These are phyloP conservation scores for Suillus ampliporus DNA, from an alignment of 768 basidiomycete genomes.

Conservation along the genomic window DNA sequence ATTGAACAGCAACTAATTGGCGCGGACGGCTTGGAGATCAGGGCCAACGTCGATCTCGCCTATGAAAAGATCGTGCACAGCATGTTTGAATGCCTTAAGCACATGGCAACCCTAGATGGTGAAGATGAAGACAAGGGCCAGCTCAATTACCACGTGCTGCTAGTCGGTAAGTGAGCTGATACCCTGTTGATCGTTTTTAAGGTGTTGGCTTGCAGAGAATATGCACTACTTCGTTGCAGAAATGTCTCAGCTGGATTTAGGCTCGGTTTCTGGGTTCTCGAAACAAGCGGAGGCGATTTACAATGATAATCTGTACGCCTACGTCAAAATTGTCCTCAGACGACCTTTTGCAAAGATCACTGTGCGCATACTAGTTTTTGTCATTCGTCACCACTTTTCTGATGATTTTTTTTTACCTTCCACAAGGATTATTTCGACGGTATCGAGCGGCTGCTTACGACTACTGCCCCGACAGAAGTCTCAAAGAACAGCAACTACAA, in stretches of 20 bases:
- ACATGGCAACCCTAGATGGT: constrained; percentile 95
- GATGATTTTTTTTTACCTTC: neutral
- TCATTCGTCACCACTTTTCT: neutral
- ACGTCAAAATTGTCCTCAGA: constrained; percentile 86
- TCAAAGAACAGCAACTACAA: constrained; percentile 76
- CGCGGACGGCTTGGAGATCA: constrained; percentile 77
- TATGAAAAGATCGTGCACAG: constrained; percentile 89
- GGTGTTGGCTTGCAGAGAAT: constrained; percentile 66
- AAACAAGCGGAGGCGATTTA: constrained; percentile 83
- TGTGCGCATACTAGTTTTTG: constrained; percentile 50
- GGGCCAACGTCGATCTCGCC: constrained; percentile 74
- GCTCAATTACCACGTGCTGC: constrained; percentile 93
- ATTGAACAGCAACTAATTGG: constrained; percentile 86
- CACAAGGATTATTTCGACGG: constrained; percentile 93
- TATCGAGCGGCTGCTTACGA: constrained; percentile 84
- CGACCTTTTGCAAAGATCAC: constrained; percentile 87
- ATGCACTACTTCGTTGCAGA: constrained; percentile 95
- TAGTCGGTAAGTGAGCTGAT: constrained; percentile 74
- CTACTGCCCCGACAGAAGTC: constrained; percentile 78
- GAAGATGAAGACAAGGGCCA: constrained; percentile 96
- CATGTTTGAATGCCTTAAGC: constrained; percentile 93
- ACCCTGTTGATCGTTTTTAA: neutral
- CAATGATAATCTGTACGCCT: constrained; percentile 86
- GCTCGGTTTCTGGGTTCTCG: constrained; percentile 65
- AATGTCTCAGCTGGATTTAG: constrained; percentile 69